Base-by-base conservation (phyloP, 352 stramenopile genomes). In the Aphanomyces euteiches region DNA sequence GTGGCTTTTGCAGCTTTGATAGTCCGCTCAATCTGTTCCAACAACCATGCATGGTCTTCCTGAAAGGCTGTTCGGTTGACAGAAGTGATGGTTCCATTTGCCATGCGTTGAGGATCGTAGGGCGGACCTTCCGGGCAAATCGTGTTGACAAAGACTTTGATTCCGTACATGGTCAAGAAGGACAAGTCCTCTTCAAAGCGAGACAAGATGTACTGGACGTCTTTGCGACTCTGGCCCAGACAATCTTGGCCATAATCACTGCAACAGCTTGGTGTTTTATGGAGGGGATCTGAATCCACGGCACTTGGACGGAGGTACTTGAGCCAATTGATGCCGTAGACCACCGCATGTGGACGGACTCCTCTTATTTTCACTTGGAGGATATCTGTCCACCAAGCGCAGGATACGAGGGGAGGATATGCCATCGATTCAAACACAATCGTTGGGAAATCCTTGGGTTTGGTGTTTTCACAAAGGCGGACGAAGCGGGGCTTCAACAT, bases 101-200 rank as follows among this genome's bases (percentile, higher is more conserved):
- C 1, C 45, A 71, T 71, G 5, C 41, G 36, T 8, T 10, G 4
- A 41, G 36, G 36, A 39, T 61, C 36, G 45, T 67, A 71, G 36
- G 8, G n/a, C 3, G 48, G 19, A 34, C 65, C 65, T 71, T 71
- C 65, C 1, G 65, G 65, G 50, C 34, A 28, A 6, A 66, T 5
- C 17, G 65, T 71, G n/a, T 36, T 48, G 4, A 65, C 56, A 71
- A 66, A 71, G 5, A 71, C 56, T 40, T 71, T 67, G 48, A 66
- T 67, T 7, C 65, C 56, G 28, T 53, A n/a, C 12, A n/a, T 7
- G 0, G 65, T 65, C 28, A 71, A 7, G 5, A n/a, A n/a, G 0
- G 48, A 19, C 17, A 71, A 6, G 6, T 71, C 65, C 12, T 40
- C 13, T 7, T 3, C 7, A 34, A 71, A 66, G n/a, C 37, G n/a